phyloP scores from a whole-genome alignment of 106 monocot species.

The Dioscorea alata region DNA sequence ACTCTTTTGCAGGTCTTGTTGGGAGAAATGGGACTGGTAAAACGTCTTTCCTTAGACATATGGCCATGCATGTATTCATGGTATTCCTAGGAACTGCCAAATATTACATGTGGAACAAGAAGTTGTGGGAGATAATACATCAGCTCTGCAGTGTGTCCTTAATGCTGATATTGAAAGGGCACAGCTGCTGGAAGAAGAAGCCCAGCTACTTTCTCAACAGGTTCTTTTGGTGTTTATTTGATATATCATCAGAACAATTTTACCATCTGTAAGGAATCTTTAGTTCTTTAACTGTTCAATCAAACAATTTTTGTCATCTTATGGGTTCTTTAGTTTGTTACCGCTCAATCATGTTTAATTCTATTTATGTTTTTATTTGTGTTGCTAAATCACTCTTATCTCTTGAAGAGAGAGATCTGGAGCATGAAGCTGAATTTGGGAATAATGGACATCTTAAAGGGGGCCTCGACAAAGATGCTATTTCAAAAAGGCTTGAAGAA shows the following conservation, averaged over 20 bases:
- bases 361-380: not conserved
- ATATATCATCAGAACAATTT: not conserved
- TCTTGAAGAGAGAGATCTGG: constrained; percentile 80
- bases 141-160: constrained; percentile 95
- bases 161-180: constrained; percentile 80
- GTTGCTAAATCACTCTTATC: constrained; percentile 1
- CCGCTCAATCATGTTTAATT: not conserved
- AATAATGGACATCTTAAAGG: constrained; percentile 29
- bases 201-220: constrained; percentile 67
- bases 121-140: constrained; percentile 88
- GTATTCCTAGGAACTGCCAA: constrained; percentile 94
- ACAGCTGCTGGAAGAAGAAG: constrained; percentile 83
- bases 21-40: constrained; percentile 99
- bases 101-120: constrained; percentile 99
- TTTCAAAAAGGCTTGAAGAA: constrained; percentile 57
- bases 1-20: constrained; percentile 70
- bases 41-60: constrained; percentile 95
- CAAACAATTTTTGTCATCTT: not conserved
- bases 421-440: constrained; percentile 58
- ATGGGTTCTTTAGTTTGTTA: not conserved
- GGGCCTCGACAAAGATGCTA: constrained; percentile 58
- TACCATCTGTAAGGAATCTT: not conserved
- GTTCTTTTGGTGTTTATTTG: constrained; percentile 21
- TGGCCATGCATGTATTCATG: constrained; percentile 99
- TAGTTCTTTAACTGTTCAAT: not conserved